phyloP scores from a whole-genome alignment of 768 basidiomycete species.

The Amanita subjunquillea region DNA sequence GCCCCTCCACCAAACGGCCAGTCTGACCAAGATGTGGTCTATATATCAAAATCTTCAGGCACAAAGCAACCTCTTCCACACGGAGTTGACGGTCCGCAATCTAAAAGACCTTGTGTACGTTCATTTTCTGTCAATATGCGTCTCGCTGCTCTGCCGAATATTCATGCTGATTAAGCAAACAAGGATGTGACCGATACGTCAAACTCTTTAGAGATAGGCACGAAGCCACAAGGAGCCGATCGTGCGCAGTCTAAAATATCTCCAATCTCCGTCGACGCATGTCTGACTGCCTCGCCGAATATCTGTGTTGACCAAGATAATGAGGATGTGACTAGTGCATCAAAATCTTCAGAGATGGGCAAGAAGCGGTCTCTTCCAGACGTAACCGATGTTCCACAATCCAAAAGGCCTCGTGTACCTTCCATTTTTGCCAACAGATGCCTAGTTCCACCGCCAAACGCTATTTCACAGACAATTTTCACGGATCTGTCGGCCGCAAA shows the following conservation, averaged over 20 bases:
- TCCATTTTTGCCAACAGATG: slow-evolving; percentile 25
- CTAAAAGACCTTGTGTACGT: slow-evolving; percentile 16
- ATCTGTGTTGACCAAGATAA: slow-evolving; percentile 7
- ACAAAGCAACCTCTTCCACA: slow-evolving; percentile 43
- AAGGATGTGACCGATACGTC: too few species aligned
- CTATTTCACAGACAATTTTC: slow-evolving; percentile 35
- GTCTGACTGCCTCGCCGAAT: too few species aligned
- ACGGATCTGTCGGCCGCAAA: slow-evolving; percentile 12
- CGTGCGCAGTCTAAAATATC: too few species aligned
- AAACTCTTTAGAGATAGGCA: too few species aligned
- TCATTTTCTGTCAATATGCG: slow-evolving; percentile 25
- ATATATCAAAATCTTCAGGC: slow-evolving; percentile 16
- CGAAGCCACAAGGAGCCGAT: too few species aligned
- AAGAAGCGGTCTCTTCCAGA: slow-evolving; percentile 43
- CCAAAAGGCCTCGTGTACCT: slow-evolving; percentile 16
- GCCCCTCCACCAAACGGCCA: too few species aligned
- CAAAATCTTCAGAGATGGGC: slow-evolving; percentile 17
- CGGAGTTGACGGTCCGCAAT: slow-evolving; percentile 20
- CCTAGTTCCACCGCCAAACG: slow-evolving; percentile 43
- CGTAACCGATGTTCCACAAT: slow-evolving; percentile 21
- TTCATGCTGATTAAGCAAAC: background rate
- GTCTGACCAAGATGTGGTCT: slow-evolving; percentile 10
- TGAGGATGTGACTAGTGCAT: slow-evolving; percentile 17
- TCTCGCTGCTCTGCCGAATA: slow-evolving; percentile 42
- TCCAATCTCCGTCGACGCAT: too few species aligned